Evolutionary conservation across 805 yeast species (phyloP).

Genomic region (Barnettozyma californica): DNA sequence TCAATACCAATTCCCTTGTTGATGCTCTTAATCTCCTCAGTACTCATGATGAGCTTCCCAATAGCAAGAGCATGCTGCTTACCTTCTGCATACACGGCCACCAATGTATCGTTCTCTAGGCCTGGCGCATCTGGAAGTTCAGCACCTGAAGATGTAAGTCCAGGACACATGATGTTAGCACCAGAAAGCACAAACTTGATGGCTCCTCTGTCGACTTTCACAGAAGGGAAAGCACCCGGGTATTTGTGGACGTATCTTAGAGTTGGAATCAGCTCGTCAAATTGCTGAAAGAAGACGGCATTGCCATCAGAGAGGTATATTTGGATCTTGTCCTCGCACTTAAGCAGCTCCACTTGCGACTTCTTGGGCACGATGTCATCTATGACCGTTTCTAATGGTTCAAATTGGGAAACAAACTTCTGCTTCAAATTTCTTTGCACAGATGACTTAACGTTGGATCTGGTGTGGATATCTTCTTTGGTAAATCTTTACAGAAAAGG

Average conservation of each 20-base stretch:
- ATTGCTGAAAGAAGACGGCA: slow-evolving; percentile 75
- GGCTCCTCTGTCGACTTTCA: slow-evolving; percentile 93
- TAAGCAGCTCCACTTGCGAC: slow-evolving; percentile 69
- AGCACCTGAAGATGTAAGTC: slow-evolving; percentile 84
- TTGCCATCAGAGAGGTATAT: slow-evolving; percentile 69
- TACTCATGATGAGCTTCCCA: slow-evolving; percentile 83
- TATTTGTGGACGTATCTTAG: slow-evolving; percentile 72
- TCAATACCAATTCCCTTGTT: slow-evolving; percentile 92
- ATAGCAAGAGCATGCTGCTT: slow-evolving; percentile 87
- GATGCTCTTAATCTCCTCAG: slow-evolving; percentile 75
- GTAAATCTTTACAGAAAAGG: slow-evolving; percentile 43
- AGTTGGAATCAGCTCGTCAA: slow-evolving; percentile 72
- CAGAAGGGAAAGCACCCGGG: slow-evolving; percentile 78
- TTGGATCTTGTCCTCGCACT: slow-evolving; percentile 87
- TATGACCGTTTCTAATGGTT: slow-evolving; percentile 65
- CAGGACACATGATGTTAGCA: slow-evolving; percentile 96
- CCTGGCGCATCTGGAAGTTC: slow-evolving; percentile 68
- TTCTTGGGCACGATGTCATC: slow-evolving; percentile 87
- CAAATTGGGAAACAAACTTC: slow-evolving; percentile 68
- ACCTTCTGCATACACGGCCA: slow-evolving; percentile 85
- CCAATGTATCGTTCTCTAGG: slow-evolving; percentile 61
- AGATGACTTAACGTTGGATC: slow-evolving; percentile 88
- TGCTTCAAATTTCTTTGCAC: slow-evolving; percentile 85
- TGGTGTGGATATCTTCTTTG: slow-evolving; percentile 82
- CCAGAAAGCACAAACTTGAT: slow-evolving; percentile 93